These are phyloP conservation scores for Pogostemon cablin DNA, from an alignment of 257 asterid species.

Conservation along the genomic window DNA sequence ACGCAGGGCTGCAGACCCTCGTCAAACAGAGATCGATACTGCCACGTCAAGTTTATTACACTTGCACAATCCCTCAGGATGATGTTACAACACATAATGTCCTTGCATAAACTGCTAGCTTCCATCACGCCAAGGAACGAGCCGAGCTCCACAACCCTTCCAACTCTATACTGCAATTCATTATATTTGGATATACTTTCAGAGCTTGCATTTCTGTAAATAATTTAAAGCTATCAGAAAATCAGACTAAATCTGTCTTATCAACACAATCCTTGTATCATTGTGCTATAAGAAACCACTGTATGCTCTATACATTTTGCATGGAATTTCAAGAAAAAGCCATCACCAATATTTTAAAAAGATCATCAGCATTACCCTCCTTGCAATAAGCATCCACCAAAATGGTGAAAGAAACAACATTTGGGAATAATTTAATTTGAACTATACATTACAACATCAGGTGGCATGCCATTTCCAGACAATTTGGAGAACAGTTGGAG, in stretches of 20 bases:
- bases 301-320: conserved; percentile 16
- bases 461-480: not conserved
- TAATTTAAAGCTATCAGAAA: conserved; percentile 17
- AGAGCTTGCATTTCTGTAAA: not conserved
- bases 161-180: not conserved
- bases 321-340: conserved; percentile 1
- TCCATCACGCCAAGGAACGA: not conserved
- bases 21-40: too few species aligned
- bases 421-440: not conserved
- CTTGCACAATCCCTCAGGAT: too few species aligned
- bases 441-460: conserved; percentile 11
- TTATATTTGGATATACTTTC: not conserved
- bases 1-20: not conserved
- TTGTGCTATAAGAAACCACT: not conserved
- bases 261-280: conserved; percentile 24
- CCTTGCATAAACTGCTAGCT: not conserved
- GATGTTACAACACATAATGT: too few species aligned
- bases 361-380: not conserved
- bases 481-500: not conserved
- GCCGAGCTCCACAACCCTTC: not conserved
- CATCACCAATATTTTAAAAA: not conserved
- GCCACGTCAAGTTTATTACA: too few species aligned
- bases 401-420: conserved; percentile 23
- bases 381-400: conserved; percentile 30
- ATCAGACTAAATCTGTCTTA: not conserved